Conservation (phyloP, 2,329 filamentous ascomycete species). For the Shiraia sp. region DNA sequence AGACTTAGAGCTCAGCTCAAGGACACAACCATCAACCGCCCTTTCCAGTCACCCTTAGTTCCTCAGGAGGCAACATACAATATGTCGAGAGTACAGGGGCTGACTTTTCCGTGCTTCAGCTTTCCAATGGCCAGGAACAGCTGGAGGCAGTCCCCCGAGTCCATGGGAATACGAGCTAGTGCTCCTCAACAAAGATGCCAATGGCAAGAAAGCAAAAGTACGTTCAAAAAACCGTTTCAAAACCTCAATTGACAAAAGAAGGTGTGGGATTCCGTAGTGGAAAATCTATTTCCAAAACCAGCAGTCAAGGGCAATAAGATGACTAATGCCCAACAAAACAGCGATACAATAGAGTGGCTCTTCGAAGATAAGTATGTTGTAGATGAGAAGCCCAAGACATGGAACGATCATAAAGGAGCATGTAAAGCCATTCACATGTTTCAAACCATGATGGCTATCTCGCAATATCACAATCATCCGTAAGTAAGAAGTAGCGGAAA, state of each 20-base stretch:
- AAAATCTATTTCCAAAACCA: neutral
- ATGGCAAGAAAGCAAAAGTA: conserved; percentile 6
- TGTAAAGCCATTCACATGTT: conserved; percentile 8
- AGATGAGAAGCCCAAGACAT: neutral
- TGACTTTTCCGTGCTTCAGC: neutral
- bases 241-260: neutral
- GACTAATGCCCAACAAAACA: conserved; percentile 3
- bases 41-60: no score
- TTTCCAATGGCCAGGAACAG: conserved; percentile 4
- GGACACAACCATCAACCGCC: neutral
- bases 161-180: conserved; percentile 9
- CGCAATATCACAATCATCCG: conserved; percentile 7
- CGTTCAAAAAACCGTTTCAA: neutral
- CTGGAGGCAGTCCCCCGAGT: neutral
- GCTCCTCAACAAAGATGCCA: conserved; percentile 2
- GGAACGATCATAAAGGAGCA: conserved; percentile 4
- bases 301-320: neutral
- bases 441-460: conserved; percentile 2
- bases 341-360: conserved; percentile 1
- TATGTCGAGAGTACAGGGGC: neutral
- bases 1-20: no score
- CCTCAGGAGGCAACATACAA: neutral
- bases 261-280: conserved; percentile 1
- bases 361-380: conserved; percentile 4
- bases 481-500: no score